These are phyloP conservation scores for Penicillium oxalicum DNA, from an alignment of 2,329 filamentous ascomycete species.

Conservation along the genomic window DNA sequence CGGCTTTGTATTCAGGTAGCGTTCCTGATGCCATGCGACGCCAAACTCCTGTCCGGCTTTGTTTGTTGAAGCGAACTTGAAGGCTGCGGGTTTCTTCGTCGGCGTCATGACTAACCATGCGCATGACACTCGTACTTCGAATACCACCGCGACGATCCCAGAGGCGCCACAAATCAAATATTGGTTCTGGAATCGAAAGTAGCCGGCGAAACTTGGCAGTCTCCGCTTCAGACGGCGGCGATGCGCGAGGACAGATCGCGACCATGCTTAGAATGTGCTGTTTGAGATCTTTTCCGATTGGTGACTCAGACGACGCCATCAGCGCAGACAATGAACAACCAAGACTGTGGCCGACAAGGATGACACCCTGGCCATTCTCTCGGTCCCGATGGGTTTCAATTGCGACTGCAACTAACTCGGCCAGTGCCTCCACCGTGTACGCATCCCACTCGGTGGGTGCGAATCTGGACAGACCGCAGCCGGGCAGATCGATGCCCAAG, in stretches of 20 bases:
- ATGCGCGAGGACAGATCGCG: conserved; percentile 71
- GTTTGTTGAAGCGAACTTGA: conserved; percentile 57
- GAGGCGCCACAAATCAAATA: conserved; percentile 70
- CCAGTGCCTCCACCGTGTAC: conserved; percentile 70
- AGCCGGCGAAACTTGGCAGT: conserved; percentile 50
- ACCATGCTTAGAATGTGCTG: conserved; percentile 68
- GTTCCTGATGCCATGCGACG: conserved; percentile 71
- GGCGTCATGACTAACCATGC: conserved; percentile 55
- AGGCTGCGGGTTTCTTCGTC: conserved; percentile 38
- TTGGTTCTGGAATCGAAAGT: conserved; percentile 57
- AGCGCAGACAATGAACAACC: conserved; percentile 72
- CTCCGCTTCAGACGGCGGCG: conserved; percentile 53
- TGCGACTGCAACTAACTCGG: conserved; percentile 65
- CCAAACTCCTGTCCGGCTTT: conserved; percentile 77
- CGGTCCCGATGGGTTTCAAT: conserved; percentile 68
- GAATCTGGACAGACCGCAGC: conserved; percentile 77
- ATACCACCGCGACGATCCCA: conserved; percentile 76
- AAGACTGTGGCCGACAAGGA: conserved; percentile 85
- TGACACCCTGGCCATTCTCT: conserved; percentile 60
- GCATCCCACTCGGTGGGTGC: conserved; percentile 65
- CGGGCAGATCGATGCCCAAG: conserved; percentile 82
- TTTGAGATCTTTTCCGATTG: conserved; percentile 49
- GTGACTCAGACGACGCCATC: conserved; percentile 57
- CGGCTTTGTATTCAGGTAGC: conserved; percentile 52
- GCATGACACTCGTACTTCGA: conserved; percentile 68